phyloP scores from a whole-genome alignment of 2,329 filamentous ascomycete species.

The Colletotrichum sp. region DNA sequence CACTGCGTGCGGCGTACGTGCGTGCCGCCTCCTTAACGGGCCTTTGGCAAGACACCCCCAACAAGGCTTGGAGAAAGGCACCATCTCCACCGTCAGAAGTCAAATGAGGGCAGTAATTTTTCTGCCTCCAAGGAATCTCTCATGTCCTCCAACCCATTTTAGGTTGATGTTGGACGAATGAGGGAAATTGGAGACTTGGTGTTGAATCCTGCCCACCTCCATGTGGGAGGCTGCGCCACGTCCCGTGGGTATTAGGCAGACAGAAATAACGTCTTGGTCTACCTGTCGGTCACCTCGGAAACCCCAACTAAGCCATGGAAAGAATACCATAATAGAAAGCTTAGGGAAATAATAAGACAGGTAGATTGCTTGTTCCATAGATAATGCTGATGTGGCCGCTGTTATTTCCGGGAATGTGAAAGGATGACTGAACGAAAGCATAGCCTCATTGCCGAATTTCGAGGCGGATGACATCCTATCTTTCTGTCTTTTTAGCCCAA shows the following conservation, averaged over 20 bases:
- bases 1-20: neutral
- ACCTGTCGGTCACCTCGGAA: neutral
- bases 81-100: neutral
- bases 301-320: neutral
- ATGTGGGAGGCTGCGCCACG: neutral
- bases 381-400: neutral
- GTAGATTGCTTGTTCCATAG: neutral
- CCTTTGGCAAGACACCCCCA: neutral
- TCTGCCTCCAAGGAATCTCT: neutral
- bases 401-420: neutral
- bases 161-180: neutral
- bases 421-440: neutral
- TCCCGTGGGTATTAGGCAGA: neutral
- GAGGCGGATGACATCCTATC: neutral
- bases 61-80: neutral
- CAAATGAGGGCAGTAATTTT: neutral
- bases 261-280: neutral
- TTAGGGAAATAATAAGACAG: neutral
- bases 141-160: neutral
- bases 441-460: neutral
- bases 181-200: neutral
- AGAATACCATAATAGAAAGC: neutral
- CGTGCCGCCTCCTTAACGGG: neutral
- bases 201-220: neutral
- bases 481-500: neutral